These are phyloP conservation scores for Diplodia mutila DNA, from an alignment of 2,329 filamentous ascomycete species.

Conservation along the genomic window DNA sequence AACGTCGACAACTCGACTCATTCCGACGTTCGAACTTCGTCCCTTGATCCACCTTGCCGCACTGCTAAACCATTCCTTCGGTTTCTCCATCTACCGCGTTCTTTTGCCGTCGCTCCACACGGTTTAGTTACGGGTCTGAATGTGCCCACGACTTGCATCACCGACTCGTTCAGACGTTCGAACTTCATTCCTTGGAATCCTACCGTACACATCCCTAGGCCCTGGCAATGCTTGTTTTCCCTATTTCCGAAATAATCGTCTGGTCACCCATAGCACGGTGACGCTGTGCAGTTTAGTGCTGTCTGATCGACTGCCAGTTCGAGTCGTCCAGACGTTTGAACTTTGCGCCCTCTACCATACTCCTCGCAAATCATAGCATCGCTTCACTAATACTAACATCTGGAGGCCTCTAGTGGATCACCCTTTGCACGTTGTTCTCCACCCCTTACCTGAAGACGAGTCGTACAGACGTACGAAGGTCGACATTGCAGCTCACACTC, in stretches of 20 bases:
- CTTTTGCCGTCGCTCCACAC: background rate
- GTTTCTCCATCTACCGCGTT: background rate
- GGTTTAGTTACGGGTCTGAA: background rate
- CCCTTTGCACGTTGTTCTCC: background rate
- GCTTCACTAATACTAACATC: background rate
- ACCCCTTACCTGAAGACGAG: background rate
- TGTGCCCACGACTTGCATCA: background rate
- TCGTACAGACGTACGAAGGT: constrained; percentile 14
- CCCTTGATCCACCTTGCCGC: background rate
- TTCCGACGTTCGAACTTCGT: background rate
- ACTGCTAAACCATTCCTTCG: background rate
- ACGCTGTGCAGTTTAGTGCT: background rate
- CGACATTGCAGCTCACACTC: background rate
- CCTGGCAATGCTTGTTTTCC: background rate
- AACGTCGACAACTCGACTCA: background rate
- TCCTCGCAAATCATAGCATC: background rate
- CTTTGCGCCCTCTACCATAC: background rate
- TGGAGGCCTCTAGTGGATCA: background rate
- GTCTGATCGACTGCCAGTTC: background rate
- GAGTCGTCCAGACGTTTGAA: constrained; percentile 5
- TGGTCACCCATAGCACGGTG: background rate
- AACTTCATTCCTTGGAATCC: background rate
- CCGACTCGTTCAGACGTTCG: constrained; percentile 13
- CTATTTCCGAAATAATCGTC: background rate
- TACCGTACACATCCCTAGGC: background rate